phyloP scores from a whole-genome alignment of 345 rosid species.

The Eucalyptus coolabah region DNA sequence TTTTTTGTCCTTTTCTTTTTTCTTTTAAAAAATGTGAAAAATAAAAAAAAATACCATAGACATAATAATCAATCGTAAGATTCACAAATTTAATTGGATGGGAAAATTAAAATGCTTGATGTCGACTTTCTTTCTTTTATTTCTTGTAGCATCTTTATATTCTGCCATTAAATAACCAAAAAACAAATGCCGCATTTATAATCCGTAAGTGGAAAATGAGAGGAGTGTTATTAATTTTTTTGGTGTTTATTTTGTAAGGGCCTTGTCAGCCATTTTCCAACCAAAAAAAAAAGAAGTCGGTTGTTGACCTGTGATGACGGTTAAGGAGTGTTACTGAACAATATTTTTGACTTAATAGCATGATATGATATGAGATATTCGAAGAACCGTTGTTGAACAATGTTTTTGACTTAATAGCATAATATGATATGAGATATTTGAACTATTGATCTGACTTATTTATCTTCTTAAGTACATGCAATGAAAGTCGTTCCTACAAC shows the following conservation, averaged over 20 bases:
- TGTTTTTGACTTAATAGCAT: neutral
- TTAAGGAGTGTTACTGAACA: neutral
- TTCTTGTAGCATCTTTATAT: neutral
- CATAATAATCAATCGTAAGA: neutral
- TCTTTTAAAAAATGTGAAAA: neutral
- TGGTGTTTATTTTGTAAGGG: no score
- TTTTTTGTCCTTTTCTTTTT: neutral
- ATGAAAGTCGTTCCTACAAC: neutral
- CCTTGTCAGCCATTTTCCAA: no score
- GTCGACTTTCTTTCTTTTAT: neutral
- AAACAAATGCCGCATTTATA: neutral
- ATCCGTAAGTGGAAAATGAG: neutral
- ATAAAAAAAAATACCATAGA: neutral
- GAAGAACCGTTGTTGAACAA: neutral
- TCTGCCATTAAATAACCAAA: neutral
- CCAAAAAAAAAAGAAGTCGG: no score
- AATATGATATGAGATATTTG: neutral
- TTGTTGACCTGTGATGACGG: accelerated
- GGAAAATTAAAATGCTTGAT: neutral
- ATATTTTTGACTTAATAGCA: neutral
- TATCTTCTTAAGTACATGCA: neutral
- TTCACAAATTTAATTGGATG: neutral
- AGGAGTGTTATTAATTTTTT: neutral
- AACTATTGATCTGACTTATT: neutral
- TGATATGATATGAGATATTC: no score